Base-by-base conservation (phyloP, 495 filamentous ascomycete genomes). In the Penicillium dipodomyicola region DNA sequence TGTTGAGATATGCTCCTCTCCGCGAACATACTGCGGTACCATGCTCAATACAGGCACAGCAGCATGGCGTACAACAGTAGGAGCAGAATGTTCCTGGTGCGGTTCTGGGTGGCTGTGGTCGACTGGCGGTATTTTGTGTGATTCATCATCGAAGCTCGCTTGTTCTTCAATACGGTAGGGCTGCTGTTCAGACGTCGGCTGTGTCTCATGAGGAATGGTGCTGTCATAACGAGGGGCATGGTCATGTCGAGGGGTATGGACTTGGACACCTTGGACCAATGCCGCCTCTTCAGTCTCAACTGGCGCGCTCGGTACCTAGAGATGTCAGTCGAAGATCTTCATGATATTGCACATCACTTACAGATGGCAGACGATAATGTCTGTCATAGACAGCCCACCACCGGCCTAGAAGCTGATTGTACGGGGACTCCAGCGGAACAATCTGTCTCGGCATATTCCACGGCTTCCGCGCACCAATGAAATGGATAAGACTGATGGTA, bases 311-410 rank as follows among this genome's bases (percentile, higher is more conserved):
- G 22, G 32, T 25, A 61, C 51, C 70, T 72, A 47, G 8, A 19
- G 23, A 48, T 4, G 43, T 67, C 64, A 67, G 64, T 45, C 14
- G 25, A 59, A 1, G 5, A 4, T 23, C 50, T 14, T 22, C 27
- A 10, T 2, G 1, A 20, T 54, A 5, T 12, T 14, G 5, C 25
- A 41, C 3, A 61, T 39, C 9, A 57, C 70, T 66, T 32, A 71
- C 69, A 61, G 52, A 55, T n/a, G 57, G 59, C 58, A 73, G 71
- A 51, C 80, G 77, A 67, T 90, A 92, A 72, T 97, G 91, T 57
- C 81, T 81, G 72, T 97, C 93, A 66, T 92, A 96, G 40, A 96
- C 85, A 22, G 89, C 84, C 91, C 91, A 97, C 93, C 94, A 98
- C 57, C 82, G 80, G 39, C 84, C 84, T 39, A 88, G 65, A 72